phyloP scores from a whole-genome alignment of 345 rosid species.

The Salix caprea region DNA sequence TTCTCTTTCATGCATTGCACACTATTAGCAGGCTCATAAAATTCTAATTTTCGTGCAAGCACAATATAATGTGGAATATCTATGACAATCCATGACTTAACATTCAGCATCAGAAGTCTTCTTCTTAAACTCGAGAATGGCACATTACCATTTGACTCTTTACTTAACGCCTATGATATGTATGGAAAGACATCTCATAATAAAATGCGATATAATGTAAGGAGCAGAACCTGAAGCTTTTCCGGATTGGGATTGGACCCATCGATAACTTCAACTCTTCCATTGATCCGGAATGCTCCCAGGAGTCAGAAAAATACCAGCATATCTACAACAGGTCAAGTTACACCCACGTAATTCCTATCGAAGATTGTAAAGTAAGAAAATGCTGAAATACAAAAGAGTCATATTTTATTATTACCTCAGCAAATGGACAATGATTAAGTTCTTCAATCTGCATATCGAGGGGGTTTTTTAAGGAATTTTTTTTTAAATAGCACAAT shows the following conservation, averaged over 20 bases:
- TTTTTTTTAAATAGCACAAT: neutral
- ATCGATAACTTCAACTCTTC: slow-evolving; percentile 68
- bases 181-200: neutral
- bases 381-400: neutral
- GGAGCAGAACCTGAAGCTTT: slow-evolving; percentile 55
- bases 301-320: slow-evolving; percentile 83
- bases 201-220: neutral
- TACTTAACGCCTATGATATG: neutral
- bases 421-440: slow-evolving; percentile 65
- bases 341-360: neutral
- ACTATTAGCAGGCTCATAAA: neutral
- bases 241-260: slow-evolving; percentile 50
- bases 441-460: slow-evolving; percentile 72
- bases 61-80: neutral
- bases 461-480: neutral
- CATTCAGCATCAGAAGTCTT: neutral
- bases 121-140: neutral
- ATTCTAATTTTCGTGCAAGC: neutral
- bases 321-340: slow-evolving; percentile 43
- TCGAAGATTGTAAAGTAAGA: neutral
- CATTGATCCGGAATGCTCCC: slow-evolving; percentile 93
- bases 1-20: neutral
- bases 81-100: neutral
- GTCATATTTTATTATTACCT: slow-evolving; percentile 40
- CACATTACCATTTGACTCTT: neutral